Conservation (phyloP, 2,329 filamentous ascomycete genomes). For the Amauroascus verrucosus region DNA sequence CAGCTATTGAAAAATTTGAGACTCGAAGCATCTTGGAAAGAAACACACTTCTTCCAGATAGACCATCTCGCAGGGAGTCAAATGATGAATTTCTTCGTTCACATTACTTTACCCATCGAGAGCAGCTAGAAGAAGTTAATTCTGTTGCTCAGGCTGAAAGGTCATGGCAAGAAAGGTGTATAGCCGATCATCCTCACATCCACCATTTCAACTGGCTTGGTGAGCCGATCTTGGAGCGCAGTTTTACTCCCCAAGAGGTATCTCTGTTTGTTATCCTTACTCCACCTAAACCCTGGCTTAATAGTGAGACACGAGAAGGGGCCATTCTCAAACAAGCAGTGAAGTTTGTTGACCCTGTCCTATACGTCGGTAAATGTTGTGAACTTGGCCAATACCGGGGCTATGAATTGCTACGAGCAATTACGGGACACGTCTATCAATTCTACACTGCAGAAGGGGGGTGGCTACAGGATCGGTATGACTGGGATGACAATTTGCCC, state of each 20-base stretch:
- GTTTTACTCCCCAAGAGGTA: slow-evolving; percentile 15
- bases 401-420: slow-evolving; percentile 6
- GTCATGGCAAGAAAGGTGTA: not conserved
- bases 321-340: slow-evolving; percentile 12
- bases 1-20: not conserved
- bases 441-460: slow-evolving; percentile 15
- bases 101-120: not conserved
- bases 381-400: slow-evolving; percentile 6
- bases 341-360: slow-evolving; percentile 15
- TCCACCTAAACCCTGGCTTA: slow-evolving; percentile 12
- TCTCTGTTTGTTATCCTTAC: slow-evolving; percentile 14
- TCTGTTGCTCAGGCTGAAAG: not conserved
- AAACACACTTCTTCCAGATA: not conserved
- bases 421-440: slow-evolving; percentile 12
- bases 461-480: slow-evolving; percentile 12
- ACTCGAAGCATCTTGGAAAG: not conserved
- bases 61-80: not conserved
- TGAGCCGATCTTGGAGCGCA: slow-evolving; percentile 11
- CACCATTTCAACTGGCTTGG: slow-evolving; percentile 18
- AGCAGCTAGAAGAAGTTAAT: not conserved
- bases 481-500: slow-evolving; percentile 5
- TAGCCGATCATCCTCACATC: slow-evolving; percentile 1
- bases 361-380: slow-evolving; percentile 10
- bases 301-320: not conserved
- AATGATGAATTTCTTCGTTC: not conserved